Base-by-base conservation (phyloP, 2,329 filamentous ascomycete species). In the Geosmithia putterillii region DNA sequence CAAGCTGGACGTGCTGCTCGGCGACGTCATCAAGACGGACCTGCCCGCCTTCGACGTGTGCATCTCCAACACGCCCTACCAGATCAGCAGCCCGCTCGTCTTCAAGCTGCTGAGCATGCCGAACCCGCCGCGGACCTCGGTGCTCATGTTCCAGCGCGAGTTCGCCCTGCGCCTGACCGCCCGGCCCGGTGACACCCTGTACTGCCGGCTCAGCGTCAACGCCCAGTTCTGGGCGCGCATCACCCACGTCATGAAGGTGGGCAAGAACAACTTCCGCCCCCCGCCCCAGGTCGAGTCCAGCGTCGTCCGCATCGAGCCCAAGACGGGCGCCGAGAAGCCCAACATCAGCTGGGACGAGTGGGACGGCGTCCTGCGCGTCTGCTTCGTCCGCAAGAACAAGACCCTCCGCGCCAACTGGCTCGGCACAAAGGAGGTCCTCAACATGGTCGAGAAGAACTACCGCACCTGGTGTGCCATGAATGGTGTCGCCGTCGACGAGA, bases 131-230 rank as follows among this genome's bases (percentile, higher is more conserved):
- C 71, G 90, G 28, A 80, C 79, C 47, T 89, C 83, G 53, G 78
- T 96, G 50, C 86, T 96, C 65, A 95, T 95, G 88, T 92, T 94
- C 56, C 90, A 96, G 68, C 80, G 88, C 57, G 90, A 96, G 65
- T 95, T 95, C 56, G 89, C 89, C 17, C 80, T 94, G 61, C 79
- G 90, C 35, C 70, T 96, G 32, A 90, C 94, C 45, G 92, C 92
- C 14, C 81, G 83, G 38, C 86, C 90, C 0, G 86, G 86, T 8
- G 89, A 95, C 57, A 76, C 87, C 43, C 76, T 96, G 8, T 96
- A 95, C 69, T 88, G 81, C 51, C 76, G 92, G n/a, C 71, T 96
- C 21, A 85, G 79, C 2, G 90, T 95, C 46, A 96, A 96, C 55
- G 86, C 85, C 17, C 90, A 96, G 59, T 94, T 96, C 73, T 95